These are phyloP conservation scores for Sporothrix euskadiensis DNA, from an alignment of 2,329 filamentous ascomycete genomes.

Conservation along the genomic window DNA sequence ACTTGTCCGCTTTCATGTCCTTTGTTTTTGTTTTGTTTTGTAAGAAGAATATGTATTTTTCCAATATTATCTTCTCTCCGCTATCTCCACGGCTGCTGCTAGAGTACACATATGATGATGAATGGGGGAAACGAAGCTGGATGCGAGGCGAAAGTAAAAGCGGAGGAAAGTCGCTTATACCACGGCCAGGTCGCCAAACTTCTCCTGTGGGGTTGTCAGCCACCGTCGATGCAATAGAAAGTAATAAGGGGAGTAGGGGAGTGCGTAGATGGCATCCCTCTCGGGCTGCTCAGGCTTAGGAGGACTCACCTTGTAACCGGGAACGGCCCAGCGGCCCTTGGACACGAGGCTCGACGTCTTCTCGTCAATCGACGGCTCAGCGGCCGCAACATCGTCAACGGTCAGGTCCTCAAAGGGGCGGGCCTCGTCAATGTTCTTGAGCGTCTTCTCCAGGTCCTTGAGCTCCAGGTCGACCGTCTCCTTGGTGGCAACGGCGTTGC, in stretches of 20 bases:
- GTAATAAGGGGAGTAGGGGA: too few species aligned
- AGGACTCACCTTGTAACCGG: constrained; percentile 89
- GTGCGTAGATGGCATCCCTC: neutral
- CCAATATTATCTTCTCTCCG: constrained; percentile 40
- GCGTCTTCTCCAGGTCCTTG: constrained; percentile 87
- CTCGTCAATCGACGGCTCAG: constrained; percentile 95
- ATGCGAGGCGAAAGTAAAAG: neutral
- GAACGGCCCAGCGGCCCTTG: constrained; percentile 97
- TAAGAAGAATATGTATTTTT: constrained; percentile 1
- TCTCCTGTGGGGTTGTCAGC: constrained; percentile 72
- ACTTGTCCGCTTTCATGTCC: neutral
- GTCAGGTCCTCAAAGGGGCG: constrained; percentile 96
- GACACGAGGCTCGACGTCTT: constrained; percentile 92
- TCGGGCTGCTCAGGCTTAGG: neutral
- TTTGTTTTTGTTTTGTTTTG: neutral
- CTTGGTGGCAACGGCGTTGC: constrained; percentile 97
- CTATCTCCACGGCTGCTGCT: constrained; percentile 64
- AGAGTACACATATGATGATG: constrained; percentile 56
- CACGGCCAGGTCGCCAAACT: constrained; percentile 95
- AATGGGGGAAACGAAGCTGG: constrained; percentile 37
- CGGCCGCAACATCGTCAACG: constrained; percentile 92
- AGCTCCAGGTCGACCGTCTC: constrained; percentile 92
- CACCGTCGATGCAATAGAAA: too few species aligned
- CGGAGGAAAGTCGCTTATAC: constrained; percentile 63
- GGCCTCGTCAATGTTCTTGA: constrained; percentile 96